phyloP scores from a whole-genome alignment of 164 flowering plant genomes.

The Piper longum region DNA sequence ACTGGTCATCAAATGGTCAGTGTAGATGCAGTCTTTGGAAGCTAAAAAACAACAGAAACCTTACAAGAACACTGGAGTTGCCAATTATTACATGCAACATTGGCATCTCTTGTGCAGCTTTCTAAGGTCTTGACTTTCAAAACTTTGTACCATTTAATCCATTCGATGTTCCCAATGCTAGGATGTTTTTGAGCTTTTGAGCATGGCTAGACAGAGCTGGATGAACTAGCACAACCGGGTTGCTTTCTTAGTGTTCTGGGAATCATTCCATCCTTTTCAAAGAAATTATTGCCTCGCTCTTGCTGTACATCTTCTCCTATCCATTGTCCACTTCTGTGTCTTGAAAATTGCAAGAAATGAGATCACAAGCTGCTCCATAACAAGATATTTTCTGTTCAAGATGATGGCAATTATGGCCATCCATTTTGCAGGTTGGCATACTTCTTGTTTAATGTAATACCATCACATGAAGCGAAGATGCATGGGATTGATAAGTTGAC shows the following conservation, averaged over 20 bases:
- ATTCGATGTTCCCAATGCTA: constrained; percentile 8
- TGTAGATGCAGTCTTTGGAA: neutral
- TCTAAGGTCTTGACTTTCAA: neutral
- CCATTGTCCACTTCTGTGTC: neutral
- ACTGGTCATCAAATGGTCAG: neutral
- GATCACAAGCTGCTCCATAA: neutral
- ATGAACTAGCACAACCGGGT: neutral
- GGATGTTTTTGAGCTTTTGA: neutral
- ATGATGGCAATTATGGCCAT: neutral
- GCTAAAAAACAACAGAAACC: neutral
- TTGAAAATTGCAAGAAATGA: neutral
- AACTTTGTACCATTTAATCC: neutral
- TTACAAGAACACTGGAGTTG: neutral
- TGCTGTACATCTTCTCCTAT: neutral
- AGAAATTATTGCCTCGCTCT: neutral
- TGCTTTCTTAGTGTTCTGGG: neutral
- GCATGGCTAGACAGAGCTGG: neutral
- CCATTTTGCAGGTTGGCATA: neutral
- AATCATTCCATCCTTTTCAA: neutral
- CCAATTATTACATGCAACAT: neutral
- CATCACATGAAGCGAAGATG: neutral
- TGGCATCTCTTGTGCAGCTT: neutral
- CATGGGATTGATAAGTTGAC: neutral
- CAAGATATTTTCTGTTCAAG: neutral
- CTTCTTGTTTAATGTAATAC: neutral